Base-by-base conservation (phyloP, 2,329 filamentous ascomycete genomes). In the Aureobasidium vineae region DNA sequence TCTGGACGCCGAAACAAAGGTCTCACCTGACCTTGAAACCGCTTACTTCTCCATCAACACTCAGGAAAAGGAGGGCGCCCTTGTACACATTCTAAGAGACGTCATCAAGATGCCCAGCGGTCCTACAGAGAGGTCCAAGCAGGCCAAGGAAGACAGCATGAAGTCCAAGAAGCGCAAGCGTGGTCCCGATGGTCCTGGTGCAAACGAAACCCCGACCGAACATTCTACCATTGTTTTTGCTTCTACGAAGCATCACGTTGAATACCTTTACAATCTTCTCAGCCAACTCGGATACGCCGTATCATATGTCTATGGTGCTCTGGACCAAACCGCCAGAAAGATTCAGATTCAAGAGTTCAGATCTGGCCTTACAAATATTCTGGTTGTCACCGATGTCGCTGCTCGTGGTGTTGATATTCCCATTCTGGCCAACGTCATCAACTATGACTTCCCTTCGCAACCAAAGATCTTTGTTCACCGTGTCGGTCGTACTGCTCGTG, bases 371-470 rank as follows among this genome's bases (percentile, higher is more conserved):
- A 90, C 91, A 0, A 94, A 97, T 71, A 92, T 99, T 56, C 80
- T 99, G 10, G 93, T 99, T 2, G 94, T 98, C 52, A 99, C 95
- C 0, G 94, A 98, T 75, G 93, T 97, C 31, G 94, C 94, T 2
- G 92, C 94, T 5, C 86, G 95, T 82, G 94, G 95, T 86, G 96
- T 99, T 69, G 95, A 99, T 86, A 97, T 99, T 71, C 95, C 95
- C 0, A 86, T 97, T 54, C 84, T 99, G 41, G 93, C 92, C 66
- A 98, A 99, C 75, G 95, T 99, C 67, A 94, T 99, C 81, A 98
- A 99, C 81, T 99, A 96, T 78, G 94, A 98, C 75, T 99, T 99
- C 70, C 94, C 95, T 3, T 90, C 94, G 1, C 95, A 98, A 73
- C 92, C 95, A 23, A 99, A 99, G 79, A 88, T 99, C 49, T 99